Conservation (phyloP, 1,139 yeast species). For the Pichia inconspicua region DNA sequence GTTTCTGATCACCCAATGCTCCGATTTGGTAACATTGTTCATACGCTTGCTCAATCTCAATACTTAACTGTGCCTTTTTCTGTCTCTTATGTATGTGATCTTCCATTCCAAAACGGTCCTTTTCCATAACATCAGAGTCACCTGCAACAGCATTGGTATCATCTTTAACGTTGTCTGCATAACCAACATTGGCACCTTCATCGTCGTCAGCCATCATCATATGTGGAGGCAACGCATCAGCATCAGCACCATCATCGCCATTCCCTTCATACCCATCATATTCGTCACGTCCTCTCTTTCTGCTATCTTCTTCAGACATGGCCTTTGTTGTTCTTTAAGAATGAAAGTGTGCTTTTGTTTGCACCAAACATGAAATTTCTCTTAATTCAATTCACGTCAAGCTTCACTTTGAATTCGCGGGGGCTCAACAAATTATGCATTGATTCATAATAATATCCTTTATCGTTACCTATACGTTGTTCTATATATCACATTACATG, state of each 20-base stretch:
- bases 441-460: no score
- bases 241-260: not conserved
- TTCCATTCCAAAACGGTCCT: not conserved
- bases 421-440: no score
- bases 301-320: slow-evolving; percentile 17
- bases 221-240: slow-evolving; percentile 12
- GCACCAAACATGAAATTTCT: no score
- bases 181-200: not conserved
- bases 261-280: slow-evolving; percentile 26
- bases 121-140: not conserved
- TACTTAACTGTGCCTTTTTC: slow-evolving; percentile 10
- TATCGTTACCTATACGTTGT: not conserved
- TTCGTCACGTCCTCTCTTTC: slow-evolving; percentile 35
- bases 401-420: no score
- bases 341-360: not conserved
- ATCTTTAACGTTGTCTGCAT: not conserved
- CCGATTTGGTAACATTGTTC: slow-evolving; percentile 39
- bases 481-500: not conserved
- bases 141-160: not conserved
- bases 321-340: not conserved
- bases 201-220: slow-evolving; percentile 4
- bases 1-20: slow-evolving; percentile 52
- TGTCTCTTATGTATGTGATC: slow-evolving; percentile 3
- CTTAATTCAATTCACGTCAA: no score
- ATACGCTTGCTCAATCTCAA: slow-evolving; percentile 19